Conservation (phyloP, 768 basidiomycete genomes). For the Multifurca ochricompacta region DNA sequence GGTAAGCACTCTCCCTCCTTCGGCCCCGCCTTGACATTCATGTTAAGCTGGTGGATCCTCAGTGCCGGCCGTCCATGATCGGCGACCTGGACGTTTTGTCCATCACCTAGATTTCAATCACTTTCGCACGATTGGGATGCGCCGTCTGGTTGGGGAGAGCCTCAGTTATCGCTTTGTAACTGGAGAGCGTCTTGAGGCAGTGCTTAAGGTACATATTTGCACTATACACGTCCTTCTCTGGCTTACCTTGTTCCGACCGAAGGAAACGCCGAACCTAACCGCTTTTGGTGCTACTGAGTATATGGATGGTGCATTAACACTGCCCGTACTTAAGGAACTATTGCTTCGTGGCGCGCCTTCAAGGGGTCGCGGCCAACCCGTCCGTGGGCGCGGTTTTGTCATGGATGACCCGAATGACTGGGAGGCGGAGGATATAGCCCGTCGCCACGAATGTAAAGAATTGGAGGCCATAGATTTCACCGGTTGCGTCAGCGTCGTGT, state of each 20-base stretch:
- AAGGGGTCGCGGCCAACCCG: constrained; percentile 58
- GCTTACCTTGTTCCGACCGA: constrained; percentile 10
- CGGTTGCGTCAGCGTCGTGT: constrained; percentile 88
- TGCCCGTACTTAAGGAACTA: constrained; percentile 80
- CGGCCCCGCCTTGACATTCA: constrained; percentile 7
- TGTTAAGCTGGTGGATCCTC: not conserved
- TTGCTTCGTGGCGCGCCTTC: constrained; percentile 78
- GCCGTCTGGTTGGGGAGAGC: constrained; percentile 85
- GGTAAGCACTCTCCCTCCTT: constrained; percentile 37
- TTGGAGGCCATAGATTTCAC: constrained; percentile 90
- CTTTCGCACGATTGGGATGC: constrained; percentile 95
- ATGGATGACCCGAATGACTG: constrained; percentile 43
- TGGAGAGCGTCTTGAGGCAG: constrained; percentile 68
- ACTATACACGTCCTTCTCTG: not conserved
- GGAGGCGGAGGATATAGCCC: constrained; percentile 72
- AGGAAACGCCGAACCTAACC: constrained; percentile 85
- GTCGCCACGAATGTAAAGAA: constrained; percentile 45
- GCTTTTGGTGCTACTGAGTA: constrained; percentile 97
- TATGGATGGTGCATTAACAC: constrained; percentile 88
- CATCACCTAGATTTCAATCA: constrained; percentile 91
- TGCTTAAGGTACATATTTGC: constrained; percentile 56
- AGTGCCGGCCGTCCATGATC: constrained; percentile 67
- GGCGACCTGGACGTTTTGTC: constrained; percentile 72
- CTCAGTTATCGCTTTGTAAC: constrained; percentile 90
- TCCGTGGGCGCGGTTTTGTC: constrained; percentile 51